A percentile compares a stretch with the other conserved stretches of the same genome.
phyloP scores from a whole-genome alignment of 2,329 filamentous ascomycete species.

The Cryphonectria radicalis region DNA sequence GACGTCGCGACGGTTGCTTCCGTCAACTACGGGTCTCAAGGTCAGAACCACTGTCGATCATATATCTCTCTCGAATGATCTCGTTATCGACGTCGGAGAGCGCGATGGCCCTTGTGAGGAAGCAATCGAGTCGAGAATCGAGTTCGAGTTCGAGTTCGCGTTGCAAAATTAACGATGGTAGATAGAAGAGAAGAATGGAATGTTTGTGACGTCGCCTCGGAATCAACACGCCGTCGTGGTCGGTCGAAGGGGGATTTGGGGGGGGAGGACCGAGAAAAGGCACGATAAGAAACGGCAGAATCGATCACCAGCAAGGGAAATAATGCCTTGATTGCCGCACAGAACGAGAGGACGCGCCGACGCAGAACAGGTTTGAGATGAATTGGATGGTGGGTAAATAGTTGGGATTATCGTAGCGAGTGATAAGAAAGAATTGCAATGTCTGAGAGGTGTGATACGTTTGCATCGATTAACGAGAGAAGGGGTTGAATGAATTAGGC shows the following conservation, averaged over 20 bases:
- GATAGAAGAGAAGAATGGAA: not conserved
- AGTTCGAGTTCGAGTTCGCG: not conserved
- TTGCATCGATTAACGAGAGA: slow-evolving; percentile 9
- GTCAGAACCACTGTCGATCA: not conserved
- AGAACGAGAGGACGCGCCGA: slow-evolving; percentile 22
- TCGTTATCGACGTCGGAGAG: not conserved
- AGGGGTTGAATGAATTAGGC: not conserved
- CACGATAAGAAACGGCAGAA: slow-evolving; percentile 16
- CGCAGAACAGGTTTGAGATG: not conserved
- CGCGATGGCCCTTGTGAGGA: not conserved
- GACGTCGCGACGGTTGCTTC: slow-evolving; percentile 19
- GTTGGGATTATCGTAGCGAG: slow-evolving; percentile 11
- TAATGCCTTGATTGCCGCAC: slow-evolving; percentile 20
- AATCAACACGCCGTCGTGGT: not conserved
- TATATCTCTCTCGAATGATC: slow-evolving; percentile 1
- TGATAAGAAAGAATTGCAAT: slow-evolving; percentile 19
- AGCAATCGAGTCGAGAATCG: not conserved
- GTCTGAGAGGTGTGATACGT: not conserved
- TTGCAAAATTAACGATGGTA: not conserved
- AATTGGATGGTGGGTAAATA: not conserved
- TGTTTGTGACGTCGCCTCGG: not conserved
- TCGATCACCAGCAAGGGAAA: slow-evolving; percentile 20
- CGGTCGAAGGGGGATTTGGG: not conserved
- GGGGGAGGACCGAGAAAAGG: not conserved
- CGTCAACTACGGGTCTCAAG: slow-evolving; percentile 7